Conservation (phyloP, 2,329 filamentous ascomycete genomes). For the Xylariaceae sp. region DNA sequence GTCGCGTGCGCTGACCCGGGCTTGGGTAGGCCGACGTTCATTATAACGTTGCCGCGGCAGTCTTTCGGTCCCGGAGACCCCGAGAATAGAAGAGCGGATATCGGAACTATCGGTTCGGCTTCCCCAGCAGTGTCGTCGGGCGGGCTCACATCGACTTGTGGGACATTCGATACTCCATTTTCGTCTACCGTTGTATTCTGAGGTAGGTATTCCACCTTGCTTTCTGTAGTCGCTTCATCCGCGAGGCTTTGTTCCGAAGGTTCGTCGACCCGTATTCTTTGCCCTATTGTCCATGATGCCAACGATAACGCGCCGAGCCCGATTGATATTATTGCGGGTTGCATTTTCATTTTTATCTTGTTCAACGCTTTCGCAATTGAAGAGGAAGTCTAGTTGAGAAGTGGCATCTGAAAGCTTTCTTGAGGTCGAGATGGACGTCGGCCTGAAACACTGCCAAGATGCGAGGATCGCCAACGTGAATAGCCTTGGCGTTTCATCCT, state of each 20-base stretch:
- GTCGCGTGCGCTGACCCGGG: conserved; percentile 29
- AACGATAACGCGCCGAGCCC: conserved; percentile 7
- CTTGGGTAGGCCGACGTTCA: conserved; percentile 33
- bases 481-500: conserved; percentile 34
- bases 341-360: conserved; percentile 8
- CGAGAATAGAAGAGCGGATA: conserved; percentile 50
- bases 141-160: conserved; percentile 47
- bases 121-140: conserved; percentile 40
- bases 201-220: conserved; percentile 16
- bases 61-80: conserved; percentile 40
- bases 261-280: conserved; percentile 22
- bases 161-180: conserved; percentile 10
- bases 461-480: conserved; percentile 13
- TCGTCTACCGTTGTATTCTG: conserved; percentile 27
- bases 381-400: neutral
- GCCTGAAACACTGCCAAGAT: conserved; percentile 29
- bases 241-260: conserved; percentile 16
- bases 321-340: conserved; percentile 7
- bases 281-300: conserved; percentile 9
- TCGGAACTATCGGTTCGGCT: conserved; percentile 44
- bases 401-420: conserved; percentile 12
- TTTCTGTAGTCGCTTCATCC: conserved; percentile 18
- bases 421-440: conserved; percentile 7
- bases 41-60: conserved; percentile 39
- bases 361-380: neutral